A percentile compares a stretch with the other conserved stretches of the same genome.
Conservation (phyloP, 768 basidiomycete species). For the Leccinum arenicola region DNA sequence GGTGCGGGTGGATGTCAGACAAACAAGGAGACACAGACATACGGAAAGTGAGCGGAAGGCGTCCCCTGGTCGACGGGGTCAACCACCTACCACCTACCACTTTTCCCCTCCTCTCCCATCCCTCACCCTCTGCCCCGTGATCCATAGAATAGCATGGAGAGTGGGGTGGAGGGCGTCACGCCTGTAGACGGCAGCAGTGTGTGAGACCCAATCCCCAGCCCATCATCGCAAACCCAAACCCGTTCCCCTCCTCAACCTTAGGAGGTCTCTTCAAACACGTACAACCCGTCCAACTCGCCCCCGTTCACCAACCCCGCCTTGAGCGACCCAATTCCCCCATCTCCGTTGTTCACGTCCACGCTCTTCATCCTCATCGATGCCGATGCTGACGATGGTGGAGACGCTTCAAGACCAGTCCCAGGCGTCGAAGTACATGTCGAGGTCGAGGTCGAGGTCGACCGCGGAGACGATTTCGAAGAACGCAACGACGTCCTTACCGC, state of each 20-base stretch:
- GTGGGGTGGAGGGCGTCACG: not conserved
- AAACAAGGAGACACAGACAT: too few species aligned
- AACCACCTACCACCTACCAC: not conserved
- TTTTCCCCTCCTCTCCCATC: not conserved
- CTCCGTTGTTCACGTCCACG: constrained; percentile 13
- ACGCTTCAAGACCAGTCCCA: constrained; percentile 3
- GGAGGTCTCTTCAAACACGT: constrained; percentile 29
- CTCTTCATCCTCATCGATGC: constrained; percentile 22
- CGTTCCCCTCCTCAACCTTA: not conserved
- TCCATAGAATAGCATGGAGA: not conserved
- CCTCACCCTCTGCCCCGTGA: not conserved
- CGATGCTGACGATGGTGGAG: constrained; percentile 16
- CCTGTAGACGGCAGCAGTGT: not conserved
- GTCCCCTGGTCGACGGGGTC: not conserved
- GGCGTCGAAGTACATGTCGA: constrained; percentile 4
- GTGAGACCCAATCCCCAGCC: not conserved
- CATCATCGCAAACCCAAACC: not conserved
- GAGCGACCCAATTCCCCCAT: constrained; percentile 18
- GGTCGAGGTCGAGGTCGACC: not conserved
- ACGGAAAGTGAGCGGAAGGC: not conserved
- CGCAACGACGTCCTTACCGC: not conserved
- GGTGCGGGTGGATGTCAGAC: not conserved
- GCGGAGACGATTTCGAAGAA: constrained; percentile 11
- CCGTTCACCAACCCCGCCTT: constrained; percentile 30
- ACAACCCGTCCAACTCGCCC: constrained; percentile 31